These are phyloP conservation scores for Spathaspora arborariae DNA, from an alignment of 805 yeast genomes.

Conservation along the genomic window DNA sequence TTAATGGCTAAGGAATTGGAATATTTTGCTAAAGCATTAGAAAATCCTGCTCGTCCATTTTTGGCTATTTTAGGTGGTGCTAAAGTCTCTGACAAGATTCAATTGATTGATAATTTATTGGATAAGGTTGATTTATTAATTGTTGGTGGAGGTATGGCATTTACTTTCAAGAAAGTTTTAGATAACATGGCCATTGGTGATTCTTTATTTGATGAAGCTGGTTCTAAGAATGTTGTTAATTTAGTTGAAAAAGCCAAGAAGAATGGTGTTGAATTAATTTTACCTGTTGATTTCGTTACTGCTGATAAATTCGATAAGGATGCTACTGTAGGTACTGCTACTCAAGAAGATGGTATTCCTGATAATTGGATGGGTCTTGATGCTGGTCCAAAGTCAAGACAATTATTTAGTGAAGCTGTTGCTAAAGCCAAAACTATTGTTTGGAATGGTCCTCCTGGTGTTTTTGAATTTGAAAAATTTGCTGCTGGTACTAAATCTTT, in stretches of 20 bases:
- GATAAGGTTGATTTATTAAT: slow-evolving; percentile 93
- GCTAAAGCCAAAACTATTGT: slow-evolving; percentile 95
- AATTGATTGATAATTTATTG: slow-evolving; percentile 92
- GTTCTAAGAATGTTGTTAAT: slow-evolving; percentile 91
- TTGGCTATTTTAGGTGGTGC: slow-evolving; percentile 99
- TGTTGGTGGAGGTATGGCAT: slow-evolving; percentile 99
- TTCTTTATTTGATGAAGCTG: slow-evolving; percentile 89
- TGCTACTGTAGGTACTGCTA: slow-evolving; percentile 80
- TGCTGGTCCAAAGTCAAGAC: slow-evolving; percentile 85
- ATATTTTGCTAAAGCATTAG: slow-evolving; percentile 97
- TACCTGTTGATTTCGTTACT: slow-evolving; percentile 94
- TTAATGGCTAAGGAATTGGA: slow-evolving; percentile 94
- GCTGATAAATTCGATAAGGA: slow-evolving; percentile 93
- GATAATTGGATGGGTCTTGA: slow-evolving; percentile 95
- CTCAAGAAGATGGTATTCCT: slow-evolving; percentile 90
- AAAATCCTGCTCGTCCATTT: slow-evolving; percentile 97
- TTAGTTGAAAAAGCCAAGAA: slow-evolving; percentile 94
- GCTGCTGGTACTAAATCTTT: slow-evolving; percentile 88
- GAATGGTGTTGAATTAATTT: slow-evolving; percentile 87
- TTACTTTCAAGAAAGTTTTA: slow-evolving; percentile 94
- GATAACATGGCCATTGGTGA: slow-evolving; percentile 85
- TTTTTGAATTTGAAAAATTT: slow-evolving; percentile 92
- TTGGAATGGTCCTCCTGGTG: slow-evolving; percentile 99
- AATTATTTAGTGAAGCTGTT: slow-evolving; percentile 77
- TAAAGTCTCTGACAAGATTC: slow-evolving; percentile 98